These are phyloP conservation scores for Boletellus sp. DNA, from an alignment of 768 basidiomycete species.

Conservation along the genomic window DNA sequence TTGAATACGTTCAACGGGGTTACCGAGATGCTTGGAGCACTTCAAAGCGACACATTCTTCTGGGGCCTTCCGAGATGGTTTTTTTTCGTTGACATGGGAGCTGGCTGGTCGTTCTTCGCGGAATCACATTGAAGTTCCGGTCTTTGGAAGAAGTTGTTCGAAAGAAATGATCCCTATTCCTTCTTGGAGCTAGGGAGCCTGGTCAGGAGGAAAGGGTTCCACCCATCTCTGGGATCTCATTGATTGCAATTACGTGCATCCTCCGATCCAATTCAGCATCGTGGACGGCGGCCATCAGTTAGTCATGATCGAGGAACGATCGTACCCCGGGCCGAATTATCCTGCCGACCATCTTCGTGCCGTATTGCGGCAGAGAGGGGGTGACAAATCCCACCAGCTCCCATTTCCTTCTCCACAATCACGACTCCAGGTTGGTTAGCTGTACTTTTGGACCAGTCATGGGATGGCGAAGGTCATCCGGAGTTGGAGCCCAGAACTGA, in stretches of 20 bases:
- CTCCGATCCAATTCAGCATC: conserved; percentile 6
- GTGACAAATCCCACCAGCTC: no score
- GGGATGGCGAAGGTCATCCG: conserved; percentile 1
- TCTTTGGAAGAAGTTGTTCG: conserved; percentile 1
- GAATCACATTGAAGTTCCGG: conserved; percentile 1
- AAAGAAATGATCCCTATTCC: conserved; percentile 6
- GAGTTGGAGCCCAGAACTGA: background rate
- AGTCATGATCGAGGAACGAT: no score
- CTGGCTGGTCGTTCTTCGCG: background rate
- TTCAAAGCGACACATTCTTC: conserved; percentile 10
- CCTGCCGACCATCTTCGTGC: no score
- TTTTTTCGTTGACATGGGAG: conserved; percentile 14
- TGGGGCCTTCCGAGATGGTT: conserved; percentile 17
- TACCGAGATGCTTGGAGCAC: conserved; percentile 5
- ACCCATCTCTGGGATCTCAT: background rate
- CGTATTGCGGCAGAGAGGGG: no score
- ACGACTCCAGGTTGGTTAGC: background rate
- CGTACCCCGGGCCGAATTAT: no score
- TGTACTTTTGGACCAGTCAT: conserved; percentile 16
- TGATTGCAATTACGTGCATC: background rate
- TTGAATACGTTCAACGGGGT: conserved; percentile 15
- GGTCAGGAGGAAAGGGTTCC: background rate
- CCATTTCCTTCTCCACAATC: background rate
- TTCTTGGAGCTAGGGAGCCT: conserved; percentile 19
- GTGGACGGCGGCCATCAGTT: background rate